These are phyloP conservation scores for Jatropha curcas DNA, from an alignment of 345 rosid genomes.

Conservation along the genomic window DNA sequence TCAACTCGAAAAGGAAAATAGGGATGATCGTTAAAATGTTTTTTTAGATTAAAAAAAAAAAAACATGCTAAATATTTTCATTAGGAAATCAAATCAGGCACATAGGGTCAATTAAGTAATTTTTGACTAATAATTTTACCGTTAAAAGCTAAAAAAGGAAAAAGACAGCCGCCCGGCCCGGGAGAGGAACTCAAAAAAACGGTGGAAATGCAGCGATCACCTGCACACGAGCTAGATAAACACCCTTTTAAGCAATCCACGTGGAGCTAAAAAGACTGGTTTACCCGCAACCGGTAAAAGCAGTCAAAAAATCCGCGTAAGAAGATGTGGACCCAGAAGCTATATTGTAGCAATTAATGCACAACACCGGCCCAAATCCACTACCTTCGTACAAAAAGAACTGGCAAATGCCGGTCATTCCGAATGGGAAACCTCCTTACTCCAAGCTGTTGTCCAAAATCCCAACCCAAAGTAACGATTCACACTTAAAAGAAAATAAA, in stretches of 20 bases:
- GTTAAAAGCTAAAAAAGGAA: not conserved
- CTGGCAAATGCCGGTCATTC: constrained; percentile 70
- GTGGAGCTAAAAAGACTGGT: constrained; percentile 16
- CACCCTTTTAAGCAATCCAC: constrained; percentile 18
- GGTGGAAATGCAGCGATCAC: constrained; percentile 20
- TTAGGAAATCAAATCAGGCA: not conserved
- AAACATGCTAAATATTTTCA: not conserved
- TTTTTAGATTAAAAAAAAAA: too few species aligned
- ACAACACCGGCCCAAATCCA: constrained; percentile 43
- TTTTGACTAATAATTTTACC: not conserved
- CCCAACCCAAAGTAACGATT: constrained; percentile 34
- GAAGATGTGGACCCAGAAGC: constrained; percentile 10
- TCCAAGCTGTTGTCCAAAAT: constrained; percentile 69
- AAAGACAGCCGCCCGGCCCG: constrained; percentile 31
- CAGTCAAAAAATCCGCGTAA: constrained; percentile 34
- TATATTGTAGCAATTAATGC: constrained; percentile 53
- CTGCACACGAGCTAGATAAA: constrained; percentile 23
- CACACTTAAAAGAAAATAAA: constrained; percentile 33
- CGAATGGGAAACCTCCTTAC: constrained; percentile 56
- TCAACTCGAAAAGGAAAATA: too few species aligned
- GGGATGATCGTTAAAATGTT: too few species aligned
- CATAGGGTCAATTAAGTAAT: not conserved
- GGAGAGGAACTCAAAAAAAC: constrained; percentile 25
- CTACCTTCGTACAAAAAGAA: constrained; percentile 31
- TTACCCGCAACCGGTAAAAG: constrained; percentile 25